Evolutionary conservation across 345 rosid species (phyloP), one percentile per base, ranked within the genome.

Genomic region (Zanthoxylum bungeanum): DNA sequence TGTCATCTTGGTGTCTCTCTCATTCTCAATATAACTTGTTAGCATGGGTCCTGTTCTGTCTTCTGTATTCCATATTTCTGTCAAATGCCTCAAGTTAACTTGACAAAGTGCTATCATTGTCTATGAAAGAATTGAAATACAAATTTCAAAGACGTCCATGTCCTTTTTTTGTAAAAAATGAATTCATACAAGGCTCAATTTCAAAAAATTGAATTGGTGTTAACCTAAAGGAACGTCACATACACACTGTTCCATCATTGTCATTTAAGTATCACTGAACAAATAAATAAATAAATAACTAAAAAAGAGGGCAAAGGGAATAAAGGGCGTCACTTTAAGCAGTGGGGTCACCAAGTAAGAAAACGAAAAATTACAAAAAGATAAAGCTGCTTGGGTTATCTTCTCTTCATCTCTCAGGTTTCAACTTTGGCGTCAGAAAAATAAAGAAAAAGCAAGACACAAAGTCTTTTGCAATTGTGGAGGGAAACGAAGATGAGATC

Each of bases 281-380:
- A 37, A 37, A 37, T 37, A 37, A 1, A 7, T 1, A 37, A 37
- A 50, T n/a, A 9, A 50, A 50, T n/a, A n/a, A n/a, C n/a, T n/a
- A 47, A 82, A 79, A 80, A 73, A 46, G 78, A 72, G 76, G 76
- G 80, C 82, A 76, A 66, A 82, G 79, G 82, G 85, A 86, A 86
- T 80, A 86, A 87, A 82, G 89, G 59, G 74, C 59, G 4, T 63
- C 9, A 47, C 88, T 81, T 82, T 81, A 67, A 69, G 72, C 69
- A 74, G 82, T 80, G 83, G 88, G 24, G 3, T 66, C 79, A 77
- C 64, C 70, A 71, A 63, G 66, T 53, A 27, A 50, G 46, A 58
- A 74, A 3, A 2, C 25, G 68, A 77, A 44, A 64, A 51, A 30
- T 39, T 37, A 21, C 55, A 44, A 67, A 80, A 76, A 74, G 75